Evolutionary conservation across 768 basidiomycete species (phyloP), one percentile per base, ranked within the genome.

Genomic region (Neoboletus subvelutipes): DNA sequence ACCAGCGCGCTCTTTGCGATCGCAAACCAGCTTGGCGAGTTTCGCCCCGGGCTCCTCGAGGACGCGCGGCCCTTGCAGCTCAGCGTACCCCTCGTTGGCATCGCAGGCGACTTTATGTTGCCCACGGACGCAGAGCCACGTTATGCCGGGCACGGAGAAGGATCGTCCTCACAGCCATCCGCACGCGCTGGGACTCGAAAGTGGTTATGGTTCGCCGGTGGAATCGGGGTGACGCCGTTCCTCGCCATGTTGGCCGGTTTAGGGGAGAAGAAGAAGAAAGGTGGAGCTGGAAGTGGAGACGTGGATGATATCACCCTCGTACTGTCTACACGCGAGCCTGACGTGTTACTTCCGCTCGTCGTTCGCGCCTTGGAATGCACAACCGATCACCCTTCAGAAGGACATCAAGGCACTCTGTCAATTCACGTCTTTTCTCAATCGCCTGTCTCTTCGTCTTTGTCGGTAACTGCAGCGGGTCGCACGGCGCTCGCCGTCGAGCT

Each of bases 151-250:
- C 5, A 18, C 10, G 22, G 17, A 18, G 33, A 41, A 34, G 34
- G 20, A 45, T 42, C 41, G 22, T 29, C 61, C 55, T 1, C 26
- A n/a, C 26, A 4, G 37, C 50, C 36, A 5, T 39, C 53, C 29
- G 2, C 26, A 17, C 11, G 0, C 13, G 0, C 24, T 5, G 45
- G 41, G 18, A 52, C 45, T 28, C 52, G 41, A 24, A 73, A 72
- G 45, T 67, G 82, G 51, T 63, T 85, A 41, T 86, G 82, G 83
- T 57, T 82, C 17, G 84, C 84, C 0, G 84, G 84, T 22, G 85
- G 86, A 1, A 86, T 87, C 52, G 86, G 86, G 3, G 56, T 87
- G 45, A 87, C 86, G 17, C 85, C 85, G 0, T 88, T 85, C 70
- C 66, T 88, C 31, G 79, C 78, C 33, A 83, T 86, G 83, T 70